Evolutionary conservation across 179 eudicot genomes (phyloP), one percentile per base, ranked within the genome.

Genomic region (Gypsophila paniculata): DNA sequence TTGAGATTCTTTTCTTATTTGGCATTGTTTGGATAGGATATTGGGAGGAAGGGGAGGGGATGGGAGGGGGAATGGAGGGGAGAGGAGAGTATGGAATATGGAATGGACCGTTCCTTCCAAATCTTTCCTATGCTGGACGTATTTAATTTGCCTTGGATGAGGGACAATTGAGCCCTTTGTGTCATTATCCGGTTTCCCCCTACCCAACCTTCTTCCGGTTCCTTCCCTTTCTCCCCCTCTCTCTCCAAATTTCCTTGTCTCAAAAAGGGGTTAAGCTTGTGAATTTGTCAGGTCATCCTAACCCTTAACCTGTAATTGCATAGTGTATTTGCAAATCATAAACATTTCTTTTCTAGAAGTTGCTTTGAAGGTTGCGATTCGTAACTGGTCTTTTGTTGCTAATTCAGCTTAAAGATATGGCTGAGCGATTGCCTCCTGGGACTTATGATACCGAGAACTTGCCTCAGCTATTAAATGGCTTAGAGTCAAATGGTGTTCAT

Each of bases 361-460:
- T 9, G 59, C 60, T 72, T 68, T 61, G 0, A 38, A 48, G 65
- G 48, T 26, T 52, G 48, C 53, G 76, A 34, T 57, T 48, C 34
- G 36, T 57, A 67, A 61, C 25, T 70, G 9, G 9, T 17, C 5
- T 21, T 64, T 15, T 62, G 34, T 34, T 75, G 1, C 25, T 49
- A 51, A 75, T 44, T 49, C 86, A 94, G 99, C 88, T 94, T 65
- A 94, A 91, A 81, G 99, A 90, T 71, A 83, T 94, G 90, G 99
- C 97, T 46, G 97, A 90, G 73, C 86, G 88, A 74, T 75, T 94
- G 77, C 97, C 99, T n/a, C 91, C 94, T 25, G 98, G 90, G 52
- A 81, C 83, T 29, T 91, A 89, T 63, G 92, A 91, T 59, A 68
- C 77, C 0, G 90, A 88, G 65, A 85, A 70, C 69, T 81, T 76